These are phyloP conservation scores for Chloridella minuta DNA, from an alignment of 352 stramenopile genomes.

Conservation along the genomic window DNA sequence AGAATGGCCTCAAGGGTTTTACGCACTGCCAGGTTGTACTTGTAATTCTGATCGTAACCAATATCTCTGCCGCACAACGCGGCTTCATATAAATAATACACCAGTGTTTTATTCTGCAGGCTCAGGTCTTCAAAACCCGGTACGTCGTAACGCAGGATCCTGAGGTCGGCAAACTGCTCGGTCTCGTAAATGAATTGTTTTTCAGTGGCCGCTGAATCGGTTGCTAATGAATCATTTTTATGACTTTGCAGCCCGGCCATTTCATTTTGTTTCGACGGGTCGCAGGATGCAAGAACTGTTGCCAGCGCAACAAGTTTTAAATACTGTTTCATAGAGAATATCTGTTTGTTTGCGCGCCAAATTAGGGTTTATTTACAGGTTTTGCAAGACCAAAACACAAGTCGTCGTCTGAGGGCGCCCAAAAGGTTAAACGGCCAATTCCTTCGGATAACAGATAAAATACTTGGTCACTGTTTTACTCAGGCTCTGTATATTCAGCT, in stretches of 20 bases:
- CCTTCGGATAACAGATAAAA: neutral
- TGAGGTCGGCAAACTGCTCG: neutral
- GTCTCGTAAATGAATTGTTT: neutral
- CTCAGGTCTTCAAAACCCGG: neutral
- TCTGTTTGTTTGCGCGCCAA: no score
- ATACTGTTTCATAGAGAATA: no score
- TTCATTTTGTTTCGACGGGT: no score
- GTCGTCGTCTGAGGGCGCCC: no score
- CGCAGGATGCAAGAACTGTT: no score
- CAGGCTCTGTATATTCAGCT: neutral
- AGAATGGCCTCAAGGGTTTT: neutral
- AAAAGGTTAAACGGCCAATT: no score
- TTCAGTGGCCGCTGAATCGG: no score
- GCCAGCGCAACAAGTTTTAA: no score
- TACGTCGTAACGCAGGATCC: neutral
- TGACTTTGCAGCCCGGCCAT: no score
- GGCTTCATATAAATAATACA: neutral
- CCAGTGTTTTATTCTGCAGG: neutral
- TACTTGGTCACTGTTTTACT: neutral
- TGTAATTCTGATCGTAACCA: neutral
- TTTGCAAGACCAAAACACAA: no score
- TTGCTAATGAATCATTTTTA: no score
- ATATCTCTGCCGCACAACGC: neutral
- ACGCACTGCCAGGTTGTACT: neutral
- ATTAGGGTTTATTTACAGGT: no score